A percentile compares a stretch with the other conserved stretches of the same genome.
Evolutionary conservation across 1,139 yeast species (phyloP).

Genomic region (Schizosaccharomyces versatilis): DNA sequence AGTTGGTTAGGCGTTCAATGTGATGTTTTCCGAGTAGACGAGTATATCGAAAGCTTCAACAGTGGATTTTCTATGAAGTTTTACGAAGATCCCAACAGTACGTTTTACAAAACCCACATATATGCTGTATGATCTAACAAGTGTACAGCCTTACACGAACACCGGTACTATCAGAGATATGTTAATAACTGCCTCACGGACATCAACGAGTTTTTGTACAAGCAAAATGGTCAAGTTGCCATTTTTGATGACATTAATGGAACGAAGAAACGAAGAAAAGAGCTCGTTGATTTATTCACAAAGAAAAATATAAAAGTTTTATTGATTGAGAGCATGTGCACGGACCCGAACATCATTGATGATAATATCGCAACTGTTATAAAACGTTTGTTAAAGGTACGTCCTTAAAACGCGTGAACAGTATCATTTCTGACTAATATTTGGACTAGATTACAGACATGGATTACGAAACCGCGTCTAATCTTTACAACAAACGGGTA

Average conservation of each 20-base stretch:
- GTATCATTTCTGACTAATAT: background rate
- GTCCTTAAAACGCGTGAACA: background rate
- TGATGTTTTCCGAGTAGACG: slow-evolving; percentile 78
- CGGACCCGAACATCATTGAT: slow-evolving; percentile 45
- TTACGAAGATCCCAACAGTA: no score
- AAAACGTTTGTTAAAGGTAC: slow-evolving; percentile 51
- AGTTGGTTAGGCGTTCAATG: slow-evolving; percentile 89
- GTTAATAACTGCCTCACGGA: slow-evolving; percentile 45
- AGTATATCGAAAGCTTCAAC: slow-evolving; percentile 24
- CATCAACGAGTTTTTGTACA: slow-evolving; percentile 45
- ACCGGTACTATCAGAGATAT: no score
- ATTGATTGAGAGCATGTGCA: slow-evolving; percentile 72
- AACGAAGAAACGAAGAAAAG: slow-evolving; percentile 40
- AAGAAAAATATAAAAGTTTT: slow-evolving; percentile 47
- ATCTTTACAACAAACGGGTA: slow-evolving; percentile 26
- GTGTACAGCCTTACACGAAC: no score
- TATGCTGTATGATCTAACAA: no score
- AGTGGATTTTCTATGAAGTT: no score
- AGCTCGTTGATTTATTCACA: slow-evolving; percentile 33
- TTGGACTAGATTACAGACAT: slow-evolving; percentile 33
- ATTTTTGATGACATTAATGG: slow-evolving; percentile 92
- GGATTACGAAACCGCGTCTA: slow-evolving; percentile 28
- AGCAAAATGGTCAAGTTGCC: slow-evolving; percentile 60
- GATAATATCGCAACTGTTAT: slow-evolving; percentile 68
- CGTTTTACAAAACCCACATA: no score